phyloP scores from a whole-genome alignment of 371 early-diverging fungal species.

The Capniomyces stellatus region DNA sequence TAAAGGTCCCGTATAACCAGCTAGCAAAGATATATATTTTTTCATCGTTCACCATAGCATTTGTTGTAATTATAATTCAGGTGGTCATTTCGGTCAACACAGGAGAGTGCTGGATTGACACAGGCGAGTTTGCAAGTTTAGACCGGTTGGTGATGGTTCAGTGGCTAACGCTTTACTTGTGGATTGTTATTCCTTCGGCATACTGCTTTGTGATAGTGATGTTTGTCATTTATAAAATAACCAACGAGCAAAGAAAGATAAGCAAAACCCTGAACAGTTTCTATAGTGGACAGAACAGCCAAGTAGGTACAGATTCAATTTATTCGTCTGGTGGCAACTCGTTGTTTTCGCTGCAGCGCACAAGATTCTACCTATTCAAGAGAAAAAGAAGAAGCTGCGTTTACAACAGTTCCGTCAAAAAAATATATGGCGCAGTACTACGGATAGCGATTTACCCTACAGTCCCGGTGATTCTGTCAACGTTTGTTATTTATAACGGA shows the following conservation, averaged over 20 bases:
- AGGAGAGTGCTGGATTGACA: constrained; percentile 1
- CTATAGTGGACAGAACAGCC: neutral
- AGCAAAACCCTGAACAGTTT: neutral
- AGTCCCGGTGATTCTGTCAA: neutral
- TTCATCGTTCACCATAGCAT: neutral
- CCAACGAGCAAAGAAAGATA: neutral
- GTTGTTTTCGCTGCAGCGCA: neutral
- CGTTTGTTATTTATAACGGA: neutral
- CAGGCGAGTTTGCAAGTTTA: neutral
- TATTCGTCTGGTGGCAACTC: neutral
- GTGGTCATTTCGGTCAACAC: neutral
- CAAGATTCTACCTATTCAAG: neutral
- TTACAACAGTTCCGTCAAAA: neutral
- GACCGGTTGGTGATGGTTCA: neutral
- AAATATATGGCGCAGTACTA: neutral
- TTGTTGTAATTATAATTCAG: neutral
- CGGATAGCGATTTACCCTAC: constrained; percentile 1
- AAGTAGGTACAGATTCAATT: neutral
- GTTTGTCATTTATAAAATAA: neutral
- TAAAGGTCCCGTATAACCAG: neutral
- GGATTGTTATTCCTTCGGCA: neutral
- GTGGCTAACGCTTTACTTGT: neutral
- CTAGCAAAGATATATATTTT: neutral
- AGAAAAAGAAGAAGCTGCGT: neutral
- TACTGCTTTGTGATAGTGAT: neutral